Evolutionary conservation across 192 early-diverging fungal species (phyloP).

Genomic region (Ambispora gerdemannii): DNA sequence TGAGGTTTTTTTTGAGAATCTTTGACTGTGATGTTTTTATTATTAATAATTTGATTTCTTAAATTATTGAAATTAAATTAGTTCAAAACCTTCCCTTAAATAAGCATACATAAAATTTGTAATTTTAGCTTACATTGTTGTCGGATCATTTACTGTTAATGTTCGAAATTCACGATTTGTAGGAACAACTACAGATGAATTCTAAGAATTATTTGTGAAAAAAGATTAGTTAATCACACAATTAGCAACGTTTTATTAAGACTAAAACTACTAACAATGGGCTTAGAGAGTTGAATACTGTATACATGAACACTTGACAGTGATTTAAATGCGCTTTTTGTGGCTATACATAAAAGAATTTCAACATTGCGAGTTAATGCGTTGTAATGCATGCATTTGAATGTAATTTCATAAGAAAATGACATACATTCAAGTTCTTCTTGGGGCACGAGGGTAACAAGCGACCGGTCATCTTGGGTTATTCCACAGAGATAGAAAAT

Average conservation of each 20-base stretch:
- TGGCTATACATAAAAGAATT: background rate
- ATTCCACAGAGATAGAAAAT: conserved; percentile 9
- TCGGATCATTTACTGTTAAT: no score
- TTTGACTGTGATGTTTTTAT: no score
- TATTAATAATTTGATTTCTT: no score
- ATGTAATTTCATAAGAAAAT: background rate
- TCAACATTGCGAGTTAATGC: background rate
- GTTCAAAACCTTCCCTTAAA: no score
- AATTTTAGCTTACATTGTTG: no score
- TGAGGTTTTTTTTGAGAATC: no score
- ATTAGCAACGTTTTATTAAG: background rate
- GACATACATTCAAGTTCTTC: conserved; percentile 4
- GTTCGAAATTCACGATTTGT: background rate
- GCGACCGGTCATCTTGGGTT: background rate
- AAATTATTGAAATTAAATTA: no score
- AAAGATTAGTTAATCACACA: background rate
- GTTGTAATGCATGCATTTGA: background rate
- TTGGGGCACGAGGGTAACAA: conserved; percentile 1
- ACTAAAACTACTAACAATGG: background rate
- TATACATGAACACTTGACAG: conserved; percentile 11
- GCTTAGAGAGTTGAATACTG: background rate
- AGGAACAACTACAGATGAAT: background rate
- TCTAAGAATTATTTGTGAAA: background rate
- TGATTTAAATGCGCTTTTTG: background rate
- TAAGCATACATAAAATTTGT: no score